Conservation (phyloP, 2,329 filamentous ascomycete genomes). For the Paecilomyces fulvus region DNA sequence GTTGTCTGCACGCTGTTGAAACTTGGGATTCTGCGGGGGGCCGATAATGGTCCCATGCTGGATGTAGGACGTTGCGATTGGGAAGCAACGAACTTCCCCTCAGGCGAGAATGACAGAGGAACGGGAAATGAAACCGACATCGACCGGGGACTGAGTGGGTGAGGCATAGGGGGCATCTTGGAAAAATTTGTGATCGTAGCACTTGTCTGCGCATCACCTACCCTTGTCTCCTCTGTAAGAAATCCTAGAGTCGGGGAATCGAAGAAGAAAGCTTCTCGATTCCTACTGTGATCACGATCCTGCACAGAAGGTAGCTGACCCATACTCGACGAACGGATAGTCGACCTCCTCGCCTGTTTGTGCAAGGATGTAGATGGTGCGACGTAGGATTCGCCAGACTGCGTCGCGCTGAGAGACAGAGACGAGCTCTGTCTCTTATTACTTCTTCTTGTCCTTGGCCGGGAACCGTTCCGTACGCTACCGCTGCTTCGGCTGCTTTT, state of each 20-base stretch:
- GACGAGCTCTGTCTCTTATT: background rate
- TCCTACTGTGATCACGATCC: background rate
- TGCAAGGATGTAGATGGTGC: background rate
- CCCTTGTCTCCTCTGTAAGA: background rate
- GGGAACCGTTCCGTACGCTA: background rate
- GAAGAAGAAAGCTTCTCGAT: background rate
- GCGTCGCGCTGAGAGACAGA: background rate
- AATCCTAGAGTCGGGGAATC: background rate
- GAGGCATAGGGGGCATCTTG: conserved; percentile 13
- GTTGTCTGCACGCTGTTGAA: background rate
- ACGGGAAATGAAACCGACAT: conserved; percentile 16
- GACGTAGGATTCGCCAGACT: background rate
- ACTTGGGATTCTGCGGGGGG: background rate
- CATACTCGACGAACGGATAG: background rate
- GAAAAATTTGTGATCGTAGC: conserved; percentile 16
- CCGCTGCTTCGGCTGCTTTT: background rate
- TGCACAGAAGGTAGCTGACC: background rate
- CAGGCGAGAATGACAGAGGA: conserved; percentile 11
- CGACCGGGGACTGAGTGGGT: conserved; percentile 12
- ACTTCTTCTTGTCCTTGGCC: background rate
- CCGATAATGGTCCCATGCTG: background rate
- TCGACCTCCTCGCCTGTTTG: background rate
- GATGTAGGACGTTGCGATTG: background rate
- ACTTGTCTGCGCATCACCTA: conserved; percentile 1
- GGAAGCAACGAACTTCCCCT: conserved; percentile 6